Evolutionary conservation across 768 basidiomycete genomes (phyloP).

Genomic region (Auriscalpium orientale): DNA sequence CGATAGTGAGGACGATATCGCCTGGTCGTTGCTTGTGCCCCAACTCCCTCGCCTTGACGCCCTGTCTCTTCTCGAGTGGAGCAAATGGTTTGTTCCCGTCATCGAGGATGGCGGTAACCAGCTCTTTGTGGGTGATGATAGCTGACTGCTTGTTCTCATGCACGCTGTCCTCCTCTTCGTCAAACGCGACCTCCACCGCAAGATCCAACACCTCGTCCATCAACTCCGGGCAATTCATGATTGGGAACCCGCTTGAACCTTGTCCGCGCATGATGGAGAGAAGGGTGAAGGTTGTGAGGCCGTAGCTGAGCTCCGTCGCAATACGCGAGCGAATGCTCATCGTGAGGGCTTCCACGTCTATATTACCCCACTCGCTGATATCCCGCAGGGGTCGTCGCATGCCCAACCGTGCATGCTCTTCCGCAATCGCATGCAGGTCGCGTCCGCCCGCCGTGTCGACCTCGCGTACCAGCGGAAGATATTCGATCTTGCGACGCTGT

Average conservation of each 20-base stretch:
- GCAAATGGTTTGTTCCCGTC: conserved; percentile 55
- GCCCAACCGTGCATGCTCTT: conserved; percentile 45
- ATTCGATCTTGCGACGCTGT: conserved; percentile 79
- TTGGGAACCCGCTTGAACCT: conserved; percentile 64
- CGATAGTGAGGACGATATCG: conserved; percentile 57
- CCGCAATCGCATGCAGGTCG: conserved; percentile 60
- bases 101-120: conserved; percentile 53
- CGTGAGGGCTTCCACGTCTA: conserved; percentile 90
- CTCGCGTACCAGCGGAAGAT: conserved; percentile 73
- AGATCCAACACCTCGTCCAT: conserved; percentile 84
- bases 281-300: conserved; percentile 78
- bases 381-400: conserved; percentile 52
- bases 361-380: conserved; percentile 78
- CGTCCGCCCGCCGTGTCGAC: conserved; percentile 75
- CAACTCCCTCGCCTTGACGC: conserved; percentile 37
- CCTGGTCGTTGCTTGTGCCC: conserved; percentile 63
- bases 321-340: conserved; percentile 87
- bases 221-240: conserved; percentile 70
- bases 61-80: conserved; percentile 40
- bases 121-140: conserved; percentile 58
- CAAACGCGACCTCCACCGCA: conserved; percentile 75
- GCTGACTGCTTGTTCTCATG: conserved; percentile 12
- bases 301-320: conserved; percentile 80
- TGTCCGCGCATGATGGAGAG: conserved; percentile 71
- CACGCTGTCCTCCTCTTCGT: conserved; percentile 29